phyloP scores from a whole-genome alignment of 1,139 yeast genomes.

The Tardiomyces digboiensis region DNA sequence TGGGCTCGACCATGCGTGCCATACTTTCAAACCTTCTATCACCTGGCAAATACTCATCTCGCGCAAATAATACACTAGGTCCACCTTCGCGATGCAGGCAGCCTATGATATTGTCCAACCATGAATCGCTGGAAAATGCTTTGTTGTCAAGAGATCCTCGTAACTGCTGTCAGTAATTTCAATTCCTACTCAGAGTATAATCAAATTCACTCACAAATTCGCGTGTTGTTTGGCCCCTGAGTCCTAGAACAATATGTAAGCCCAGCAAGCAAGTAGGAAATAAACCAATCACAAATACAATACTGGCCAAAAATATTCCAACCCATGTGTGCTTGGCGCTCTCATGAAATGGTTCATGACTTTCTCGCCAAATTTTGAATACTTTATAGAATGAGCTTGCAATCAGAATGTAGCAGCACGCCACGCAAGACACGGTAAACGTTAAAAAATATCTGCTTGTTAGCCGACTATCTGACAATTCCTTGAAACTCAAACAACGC shows the following conservation, averaged over 20 bases:
- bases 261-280: slow-evolving; percentile 48
- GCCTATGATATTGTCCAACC: background rate
- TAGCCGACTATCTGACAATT: too few relatives aligned
- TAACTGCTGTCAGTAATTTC: background rate
- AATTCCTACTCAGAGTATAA: background rate
- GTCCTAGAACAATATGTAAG: slow-evolving; percentile 45
- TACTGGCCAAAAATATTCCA: slow-evolving; percentile 40
- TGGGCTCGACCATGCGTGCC: too few relatives aligned
- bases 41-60: background rate
- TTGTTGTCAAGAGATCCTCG: background rate
- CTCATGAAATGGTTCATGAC: slow-evolving; percentile 25
- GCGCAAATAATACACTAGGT: background rate
- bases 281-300: slow-evolving; percentile 33
- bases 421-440: slow-evolving; percentile 3
- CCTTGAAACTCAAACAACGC: slow-evolving; percentile 37
- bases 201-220: slow-evolving; percentile 14
- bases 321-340: slow-evolving; percentile 29
- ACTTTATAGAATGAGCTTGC: background rate
- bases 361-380: slow-evolving; percentile 36
- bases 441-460: slow-evolving; percentile 17
- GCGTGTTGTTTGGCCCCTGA: slow-evolving; percentile 53
- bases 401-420: background rate
- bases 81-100: background rate
- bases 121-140: background rate
- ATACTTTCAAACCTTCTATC: background rate